Conservation (phyloP, 2,329 filamentous ascomycete genomes). For the Colletotrichum horii region DNA sequence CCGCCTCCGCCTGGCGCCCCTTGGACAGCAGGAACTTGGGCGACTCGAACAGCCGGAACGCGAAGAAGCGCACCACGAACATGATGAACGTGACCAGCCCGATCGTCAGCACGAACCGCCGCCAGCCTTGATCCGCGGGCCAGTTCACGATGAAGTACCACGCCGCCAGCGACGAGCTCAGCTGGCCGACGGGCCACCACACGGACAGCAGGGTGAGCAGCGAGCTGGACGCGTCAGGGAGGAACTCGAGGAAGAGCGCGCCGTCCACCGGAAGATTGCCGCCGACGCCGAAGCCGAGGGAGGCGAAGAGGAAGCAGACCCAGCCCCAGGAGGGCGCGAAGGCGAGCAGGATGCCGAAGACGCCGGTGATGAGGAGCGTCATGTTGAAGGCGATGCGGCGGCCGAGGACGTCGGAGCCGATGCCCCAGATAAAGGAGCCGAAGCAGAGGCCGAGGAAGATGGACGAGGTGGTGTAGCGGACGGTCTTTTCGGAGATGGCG, state of each 20-base stretch:
- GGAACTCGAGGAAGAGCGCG: conserved; percentile 82
- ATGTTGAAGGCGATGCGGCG: conserved; percentile 82
- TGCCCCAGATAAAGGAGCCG: conserved; percentile 82
- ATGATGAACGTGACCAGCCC: conserved; percentile 77
- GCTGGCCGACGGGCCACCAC: conserved; percentile 86
- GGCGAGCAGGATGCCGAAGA: conserved; percentile 75
- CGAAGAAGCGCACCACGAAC: conserved; percentile 79
- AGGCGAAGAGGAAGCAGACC: conserved; percentile 65
- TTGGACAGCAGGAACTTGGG: conserved; percentile 81
- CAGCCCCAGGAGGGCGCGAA: conserved; percentile 71
- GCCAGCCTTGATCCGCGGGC: conserved; percentile 75
- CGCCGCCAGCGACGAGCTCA: conserved; percentile 73
- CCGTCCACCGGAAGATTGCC: conserved; percentile 83
- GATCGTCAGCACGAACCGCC: conserved; percentile 73
- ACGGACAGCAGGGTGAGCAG: conserved; percentile 81
- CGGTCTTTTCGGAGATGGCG: conserved; percentile 68
- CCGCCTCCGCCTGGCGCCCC: conserved; percentile 79
- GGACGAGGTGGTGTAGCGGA: conserved; percentile 81
- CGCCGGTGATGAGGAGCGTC: conserved; percentile 75
- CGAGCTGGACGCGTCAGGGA: conserved; percentile 75
- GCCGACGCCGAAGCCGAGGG: conserved; percentile 71
- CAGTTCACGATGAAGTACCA: conserved; percentile 79
- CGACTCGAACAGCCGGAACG: conserved; percentile 84
- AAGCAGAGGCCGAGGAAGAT: conserved; percentile 79
- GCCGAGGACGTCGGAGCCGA: conserved; percentile 79